These are phyloP conservation scores for Grosmannia clavigera DNA, from an alignment of 2,329 filamentous ascomycete genomes.

Conservation along the genomic window DNA sequence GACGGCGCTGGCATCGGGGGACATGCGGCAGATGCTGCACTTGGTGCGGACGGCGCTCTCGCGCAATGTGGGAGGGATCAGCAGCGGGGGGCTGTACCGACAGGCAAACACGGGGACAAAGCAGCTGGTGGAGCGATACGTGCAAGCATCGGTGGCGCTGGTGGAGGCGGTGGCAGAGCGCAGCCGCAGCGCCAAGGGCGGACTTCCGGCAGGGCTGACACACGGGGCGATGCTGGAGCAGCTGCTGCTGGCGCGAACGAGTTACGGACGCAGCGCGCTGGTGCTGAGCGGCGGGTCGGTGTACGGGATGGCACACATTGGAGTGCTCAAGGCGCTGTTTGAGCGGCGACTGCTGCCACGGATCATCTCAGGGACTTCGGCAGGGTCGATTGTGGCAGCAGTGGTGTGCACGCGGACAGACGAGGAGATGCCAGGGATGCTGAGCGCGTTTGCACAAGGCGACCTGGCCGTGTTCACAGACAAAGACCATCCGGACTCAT, in stretches of 20 bases:
- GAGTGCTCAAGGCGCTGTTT: slow-evolving; percentile 71
- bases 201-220: slow-evolving; percentile 41
- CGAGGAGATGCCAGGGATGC: slow-evolving; percentile 58
- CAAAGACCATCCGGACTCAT: slow-evolving; percentile 41
- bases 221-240: slow-evolving; percentile 51
- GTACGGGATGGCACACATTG: slow-evolving; percentile 86
- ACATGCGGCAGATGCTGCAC: slow-evolving; percentile 67
- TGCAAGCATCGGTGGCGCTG: slow-evolving; percentile 63
- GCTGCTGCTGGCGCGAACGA: slow-evolving; percentile 60
- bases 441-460: slow-evolving; percentile 64
- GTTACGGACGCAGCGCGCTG: slow-evolving; percentile 74
- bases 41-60: slow-evolving; percentile 69
- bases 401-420: slow-evolving; percentile 69
- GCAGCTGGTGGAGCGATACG: slow-evolving; percentile 73
- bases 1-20: slow-evolving; percentile 56
- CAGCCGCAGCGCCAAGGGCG: slow-evolving; percentile 28
- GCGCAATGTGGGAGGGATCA: slow-evolving; percentile 76
- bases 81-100: slow-evolving; percentile 67
- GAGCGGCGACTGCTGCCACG: slow-evolving; percentile 64
- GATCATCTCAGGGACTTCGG: slow-evolving; percentile 79
- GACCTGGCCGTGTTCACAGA: slow-evolving; percentile 71
- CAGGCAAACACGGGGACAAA: slow-evolving; percentile 83
- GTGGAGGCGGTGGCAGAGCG: slow-evolving; percentile 57
- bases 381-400: slow-evolving; percentile 74
- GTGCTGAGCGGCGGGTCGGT: slow-evolving; percentile 77